A percentile compares a stretch with the other conserved stretches of the same genome.
Evolutionary conservation across 352 stramenopile species (phyloP).

Genomic region (Peronospora destructor): DNA sequence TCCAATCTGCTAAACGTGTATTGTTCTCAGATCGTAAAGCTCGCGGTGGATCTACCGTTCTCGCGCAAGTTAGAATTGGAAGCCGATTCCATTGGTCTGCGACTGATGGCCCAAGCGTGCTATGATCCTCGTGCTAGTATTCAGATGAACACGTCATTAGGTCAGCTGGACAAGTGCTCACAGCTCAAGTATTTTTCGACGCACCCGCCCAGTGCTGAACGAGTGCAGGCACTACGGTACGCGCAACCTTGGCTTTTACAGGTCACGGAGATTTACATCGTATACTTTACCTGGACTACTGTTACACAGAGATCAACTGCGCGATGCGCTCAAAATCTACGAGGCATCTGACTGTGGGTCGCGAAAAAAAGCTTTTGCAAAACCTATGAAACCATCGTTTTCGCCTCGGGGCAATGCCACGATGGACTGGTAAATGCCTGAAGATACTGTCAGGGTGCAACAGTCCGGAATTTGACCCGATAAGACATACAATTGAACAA

Average conservation of each 20-base stretch:
- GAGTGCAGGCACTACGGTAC: constrained; percentile 40
- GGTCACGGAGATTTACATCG: background rate
- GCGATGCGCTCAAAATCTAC: constrained; percentile 42
- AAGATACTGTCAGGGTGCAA: background rate
- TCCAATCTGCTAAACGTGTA: background rate
- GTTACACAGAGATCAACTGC: constrained; percentile 30
- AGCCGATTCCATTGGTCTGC: constrained; percentile 46
- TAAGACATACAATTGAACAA: too few species aligned
- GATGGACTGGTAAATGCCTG: constrained; percentile 14
- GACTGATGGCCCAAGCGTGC: constrained; percentile 52
- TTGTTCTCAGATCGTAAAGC: constrained; percentile 34
- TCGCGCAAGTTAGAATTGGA: constrained; percentile 51
- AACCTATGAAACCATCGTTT: constrained; percentile 27
- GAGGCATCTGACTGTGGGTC: constrained; percentile 31
- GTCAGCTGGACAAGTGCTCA: constrained; percentile 24
- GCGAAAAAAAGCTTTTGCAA: constrained; percentile 31
- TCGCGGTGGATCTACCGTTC: constrained; percentile 48
- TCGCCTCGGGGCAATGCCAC: constrained; percentile 16
- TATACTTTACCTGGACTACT: background rate
- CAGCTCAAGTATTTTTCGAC: constrained; percentile 72
- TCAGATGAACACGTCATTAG: constrained; percentile 42
- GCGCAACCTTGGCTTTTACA: constrained; percentile 2
- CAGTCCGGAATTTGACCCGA: background rate
- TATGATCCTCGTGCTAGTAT: constrained; percentile 51
- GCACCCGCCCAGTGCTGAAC: constrained; percentile 56